A percentile compares a stretch with the other conserved stretches of the same genome.
Conservation (phyloP, 2,329 filamentous ascomycete genomes). For the Dryadomyces quercivorus region DNA sequence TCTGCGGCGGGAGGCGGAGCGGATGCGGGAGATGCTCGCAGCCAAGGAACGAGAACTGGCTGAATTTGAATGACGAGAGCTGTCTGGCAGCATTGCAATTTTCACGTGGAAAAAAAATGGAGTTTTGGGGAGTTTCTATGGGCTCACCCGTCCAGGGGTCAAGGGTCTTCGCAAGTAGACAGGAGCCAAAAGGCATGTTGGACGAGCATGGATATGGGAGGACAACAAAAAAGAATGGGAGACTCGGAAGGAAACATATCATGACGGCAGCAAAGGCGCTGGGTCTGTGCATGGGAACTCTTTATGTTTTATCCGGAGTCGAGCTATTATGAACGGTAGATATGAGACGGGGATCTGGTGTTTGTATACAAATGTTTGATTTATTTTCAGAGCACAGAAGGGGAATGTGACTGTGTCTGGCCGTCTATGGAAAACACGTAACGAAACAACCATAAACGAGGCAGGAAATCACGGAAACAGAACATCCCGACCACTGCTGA, state of each 20-base stretch:
- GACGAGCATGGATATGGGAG: background rate
- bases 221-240: background rate
- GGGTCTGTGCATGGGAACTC: background rate
- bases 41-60: slow-evolving; percentile 66
- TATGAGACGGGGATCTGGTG: no score
- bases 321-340: background rate
- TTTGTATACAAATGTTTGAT: no score
- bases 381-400: no score
- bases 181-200: background rate
- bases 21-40: slow-evolving; percentile 59
- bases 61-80: slow-evolving; percentile 15
- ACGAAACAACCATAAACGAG: no score
- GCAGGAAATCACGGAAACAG: no score
- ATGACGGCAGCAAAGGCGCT: background rate
- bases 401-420: no score
- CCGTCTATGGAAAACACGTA: no score
- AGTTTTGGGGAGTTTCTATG: background rate
- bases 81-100: no score
- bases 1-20: slow-evolving; percentile 60
- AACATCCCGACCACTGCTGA: no score
- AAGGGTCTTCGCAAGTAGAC: background rate
- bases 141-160: background rate
- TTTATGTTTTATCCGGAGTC: background rate
- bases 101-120: background rate
- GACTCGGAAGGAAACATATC: background rate